phyloP scores from a whole-genome alignment of 2,329 filamentous ascomycete genomes.

The Arthroderma sp. region DNA sequence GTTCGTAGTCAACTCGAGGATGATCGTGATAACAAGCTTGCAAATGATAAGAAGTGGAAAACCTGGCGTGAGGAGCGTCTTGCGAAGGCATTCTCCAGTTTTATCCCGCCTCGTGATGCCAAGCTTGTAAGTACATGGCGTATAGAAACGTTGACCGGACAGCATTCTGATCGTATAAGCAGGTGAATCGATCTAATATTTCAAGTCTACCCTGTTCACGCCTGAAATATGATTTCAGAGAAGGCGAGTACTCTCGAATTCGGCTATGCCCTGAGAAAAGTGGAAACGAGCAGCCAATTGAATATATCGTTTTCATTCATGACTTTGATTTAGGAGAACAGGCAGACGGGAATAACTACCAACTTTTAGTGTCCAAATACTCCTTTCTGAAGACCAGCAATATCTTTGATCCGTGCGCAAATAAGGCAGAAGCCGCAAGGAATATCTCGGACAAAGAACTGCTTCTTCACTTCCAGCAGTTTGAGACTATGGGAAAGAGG shows the following conservation, averaged over 20 bases:
- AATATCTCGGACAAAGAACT: conserved; percentile 4
- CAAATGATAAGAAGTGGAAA: conserved; percentile 1
- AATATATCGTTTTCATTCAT: conserved; percentile 7
- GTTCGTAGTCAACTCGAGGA: neutral
- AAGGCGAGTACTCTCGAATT: conserved; percentile 1
- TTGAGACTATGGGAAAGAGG: conserved; percentile 6
- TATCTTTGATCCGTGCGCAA: neutral
- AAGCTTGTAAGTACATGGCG: neutral
- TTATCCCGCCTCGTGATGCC: neutral
- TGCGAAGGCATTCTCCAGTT: neutral
- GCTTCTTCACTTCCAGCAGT: conserved; percentile 7
- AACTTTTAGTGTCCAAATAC: conserved; percentile 7
- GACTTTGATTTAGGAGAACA: neutral
- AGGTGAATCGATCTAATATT: neutral
- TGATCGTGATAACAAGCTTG: neutral
- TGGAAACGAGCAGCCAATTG: neutral
- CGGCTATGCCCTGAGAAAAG: neutral
- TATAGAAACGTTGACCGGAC: neutral
- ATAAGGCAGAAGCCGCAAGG: neutral
- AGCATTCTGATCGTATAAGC: neutral
- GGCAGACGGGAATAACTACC: neutral
- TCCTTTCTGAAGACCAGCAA: conserved; percentile 1
- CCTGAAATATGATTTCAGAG: conserved; percentile 5
- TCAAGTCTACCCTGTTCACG: neutral
- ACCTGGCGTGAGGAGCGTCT: conserved; percentile 4